A percentile compares a stretch with the other conserved stretches of the same genome.
Conservation (phyloP, 2,329 filamentous ascomycete species). For the Fusarium chuoi region DNA sequence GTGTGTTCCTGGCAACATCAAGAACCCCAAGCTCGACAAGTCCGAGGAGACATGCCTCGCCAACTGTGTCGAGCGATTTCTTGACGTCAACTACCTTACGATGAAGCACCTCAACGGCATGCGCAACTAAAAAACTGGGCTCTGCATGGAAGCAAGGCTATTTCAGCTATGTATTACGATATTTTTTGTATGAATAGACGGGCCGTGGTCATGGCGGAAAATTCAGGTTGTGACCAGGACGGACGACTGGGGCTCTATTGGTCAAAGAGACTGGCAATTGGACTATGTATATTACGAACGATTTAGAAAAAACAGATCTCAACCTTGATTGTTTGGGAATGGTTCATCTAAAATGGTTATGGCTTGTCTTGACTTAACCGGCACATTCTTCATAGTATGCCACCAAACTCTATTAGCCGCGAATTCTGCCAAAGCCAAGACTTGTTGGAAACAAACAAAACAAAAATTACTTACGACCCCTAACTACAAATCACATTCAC, state of each 20-base stretch:
- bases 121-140: constrained; percentile 46
- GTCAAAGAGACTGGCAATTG: constrained; percentile 3
- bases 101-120: constrained; percentile 81
- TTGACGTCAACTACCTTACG: constrained; percentile 89
- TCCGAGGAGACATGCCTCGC: constrained; percentile 84
- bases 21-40: constrained; percentile 76
- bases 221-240: neutral
- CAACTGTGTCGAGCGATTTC: constrained; percentile 94
- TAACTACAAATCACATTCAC: neutral
- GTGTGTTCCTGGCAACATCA: constrained; percentile 82
- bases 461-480: neutral
- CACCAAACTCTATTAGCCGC: neutral
- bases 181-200: constrained; percentile 33
- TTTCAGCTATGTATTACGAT: constrained; percentile 2
- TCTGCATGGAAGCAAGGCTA: neutral
- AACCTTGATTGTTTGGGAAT: neutral
- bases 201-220: constrained; percentile 1
- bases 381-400: neutral
- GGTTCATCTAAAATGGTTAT: neutral
- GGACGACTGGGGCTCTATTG: neutral
- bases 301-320: neutral
- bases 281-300: constrained; percentile 21
- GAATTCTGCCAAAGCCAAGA: too few species aligned
- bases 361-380: neutral
- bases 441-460: neutral